A percentile compares a stretch with the other conserved stretches of the same genome.
These are phyloP conservation scores for Coemansia sp. DNA, from an alignment of 192 early-diverging fungal species.

Conservation along the genomic window DNA sequence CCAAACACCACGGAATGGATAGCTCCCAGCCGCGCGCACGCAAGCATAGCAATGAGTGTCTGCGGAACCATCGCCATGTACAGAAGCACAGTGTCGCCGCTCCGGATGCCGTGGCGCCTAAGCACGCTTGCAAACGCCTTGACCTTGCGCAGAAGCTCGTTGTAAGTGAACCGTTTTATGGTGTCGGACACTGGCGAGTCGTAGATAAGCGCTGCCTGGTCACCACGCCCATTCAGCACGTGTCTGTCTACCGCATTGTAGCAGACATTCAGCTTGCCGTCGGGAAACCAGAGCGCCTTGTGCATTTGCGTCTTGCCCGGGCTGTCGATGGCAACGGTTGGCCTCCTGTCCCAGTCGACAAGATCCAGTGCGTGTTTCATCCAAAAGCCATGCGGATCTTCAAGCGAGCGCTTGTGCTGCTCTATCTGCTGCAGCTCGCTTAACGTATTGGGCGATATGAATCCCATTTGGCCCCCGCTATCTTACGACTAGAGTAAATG, in stretches of 20 bases:
- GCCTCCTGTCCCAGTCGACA: slow-evolving; percentile 37
- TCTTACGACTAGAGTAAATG: background rate
- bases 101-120: slow-evolving; percentile 59
- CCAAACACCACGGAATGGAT: slow-evolving; percentile 84
- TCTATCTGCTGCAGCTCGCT: slow-evolving; percentile 20
- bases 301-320: slow-evolving; percentile 12
- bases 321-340: slow-evolving; percentile 24
- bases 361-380: slow-evolving; percentile 47
- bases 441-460: background rate
- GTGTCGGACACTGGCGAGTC: slow-evolving; percentile 72
- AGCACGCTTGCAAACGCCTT: slow-evolving; percentile 69
- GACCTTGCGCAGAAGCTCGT: slow-evolving; percentile 69
- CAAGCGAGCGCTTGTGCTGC: slow-evolving; percentile 34
- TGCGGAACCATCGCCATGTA: slow-evolving; percentile 88
- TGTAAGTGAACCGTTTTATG: slow-evolving; percentile 61
- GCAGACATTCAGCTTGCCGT: slow-evolving; percentile 76
- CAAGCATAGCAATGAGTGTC: slow-evolving; percentile 81
- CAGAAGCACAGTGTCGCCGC: slow-evolving; percentile 77
- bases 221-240: slow-evolving; percentile 59
- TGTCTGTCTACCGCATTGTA: slow-evolving; percentile 84
- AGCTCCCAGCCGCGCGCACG: slow-evolving; percentile 82
- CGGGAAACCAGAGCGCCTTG: slow-evolving; percentile 70
- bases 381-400: slow-evolving; percentile 50
- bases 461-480: background rate
- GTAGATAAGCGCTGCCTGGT: slow-evolving; percentile 72